Percentiles rank a stretch among this genome's conserved stretches.
Conservation (phyloP, 495 filamentous ascomycete species). For the Hypoxylon fragiforme region DNA sequence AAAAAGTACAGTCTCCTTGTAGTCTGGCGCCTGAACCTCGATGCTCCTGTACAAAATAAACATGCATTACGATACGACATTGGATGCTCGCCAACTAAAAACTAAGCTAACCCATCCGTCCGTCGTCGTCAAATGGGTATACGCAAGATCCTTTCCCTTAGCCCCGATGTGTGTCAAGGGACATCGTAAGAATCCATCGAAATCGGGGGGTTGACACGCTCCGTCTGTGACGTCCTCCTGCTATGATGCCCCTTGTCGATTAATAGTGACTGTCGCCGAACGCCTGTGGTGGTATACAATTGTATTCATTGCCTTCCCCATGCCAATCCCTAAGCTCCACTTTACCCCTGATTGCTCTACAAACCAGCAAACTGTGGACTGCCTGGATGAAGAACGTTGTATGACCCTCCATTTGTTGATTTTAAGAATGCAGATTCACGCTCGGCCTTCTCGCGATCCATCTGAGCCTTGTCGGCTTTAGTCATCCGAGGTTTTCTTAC, state of each 20-base stretch:
- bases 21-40: no score
- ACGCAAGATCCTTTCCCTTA: no score
- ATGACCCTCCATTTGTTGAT: conserved; percentile 22
- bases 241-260: neutral
- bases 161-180: no score
- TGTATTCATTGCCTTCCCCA: neutral
- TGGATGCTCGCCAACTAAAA: no score
- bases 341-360: conserved; percentile 2
- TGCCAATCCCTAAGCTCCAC: neutral
- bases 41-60: no score
- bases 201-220: neutral
- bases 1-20: no score
- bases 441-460: conserved; percentile 60
- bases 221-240: conserved; percentile 1
- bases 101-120: no score
- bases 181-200: neutral
- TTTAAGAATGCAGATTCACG: conserved; percentile 40
- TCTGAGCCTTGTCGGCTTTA: conserved; percentile 78
- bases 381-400: conserved; percentile 37
- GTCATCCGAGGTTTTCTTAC: conserved; percentile 78
- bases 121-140: no score
- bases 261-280: neutral
- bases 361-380: conserved; percentile 39
- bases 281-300: conserved; percentile 4
- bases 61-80: no score